Percentiles rank a stretch among this genome's conserved stretches.
Evolutionary conservation across 441 rosid genomes (phyloP).

Genomic region (Sinapis alba): DNA sequence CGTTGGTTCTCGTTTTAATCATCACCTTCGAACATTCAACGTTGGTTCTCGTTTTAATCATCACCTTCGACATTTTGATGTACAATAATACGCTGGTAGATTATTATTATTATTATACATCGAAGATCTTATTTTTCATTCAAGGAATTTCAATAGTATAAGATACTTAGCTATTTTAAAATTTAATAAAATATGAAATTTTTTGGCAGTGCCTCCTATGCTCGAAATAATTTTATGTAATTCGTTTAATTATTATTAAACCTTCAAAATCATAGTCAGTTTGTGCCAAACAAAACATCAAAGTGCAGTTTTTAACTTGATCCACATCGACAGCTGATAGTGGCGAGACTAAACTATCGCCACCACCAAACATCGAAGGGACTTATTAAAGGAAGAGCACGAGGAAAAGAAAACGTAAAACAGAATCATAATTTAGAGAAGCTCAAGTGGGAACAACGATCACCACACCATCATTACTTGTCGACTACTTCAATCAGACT

Average conservation of each 20-base stretch:
- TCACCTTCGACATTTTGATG: no score
- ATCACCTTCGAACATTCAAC: no score
- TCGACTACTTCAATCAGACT: constrained; percentile 83
- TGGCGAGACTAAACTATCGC: constrained; percentile 16
- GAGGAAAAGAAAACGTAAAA: background rate
- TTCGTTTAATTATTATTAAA: background rate
- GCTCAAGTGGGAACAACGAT: constrained; percentile 22
- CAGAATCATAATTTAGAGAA: background rate
- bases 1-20: background rate
- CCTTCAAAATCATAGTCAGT: background rate
- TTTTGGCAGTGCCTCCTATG: background rate
- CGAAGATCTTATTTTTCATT: no score
- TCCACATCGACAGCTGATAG: constrained; percentile 10
- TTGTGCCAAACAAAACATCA: background rate
- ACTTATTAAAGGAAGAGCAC: constrained; percentile 18
- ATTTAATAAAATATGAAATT: background rate
- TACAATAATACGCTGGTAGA: no score
- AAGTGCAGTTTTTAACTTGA: constrained; percentile 11
- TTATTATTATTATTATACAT: no score
- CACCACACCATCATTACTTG: constrained; percentile 35
- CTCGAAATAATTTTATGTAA: background rate
- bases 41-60: no score
- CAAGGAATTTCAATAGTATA: background rate
- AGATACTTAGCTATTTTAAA: background rate
- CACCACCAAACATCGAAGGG: constrained; percentile 15